Evolutionary conservation across 192 early-diverging fungal species (phyloP), one percentile per base, ranked within the genome.

Genomic region (Rhizoclosmatium globosum): DNA sequence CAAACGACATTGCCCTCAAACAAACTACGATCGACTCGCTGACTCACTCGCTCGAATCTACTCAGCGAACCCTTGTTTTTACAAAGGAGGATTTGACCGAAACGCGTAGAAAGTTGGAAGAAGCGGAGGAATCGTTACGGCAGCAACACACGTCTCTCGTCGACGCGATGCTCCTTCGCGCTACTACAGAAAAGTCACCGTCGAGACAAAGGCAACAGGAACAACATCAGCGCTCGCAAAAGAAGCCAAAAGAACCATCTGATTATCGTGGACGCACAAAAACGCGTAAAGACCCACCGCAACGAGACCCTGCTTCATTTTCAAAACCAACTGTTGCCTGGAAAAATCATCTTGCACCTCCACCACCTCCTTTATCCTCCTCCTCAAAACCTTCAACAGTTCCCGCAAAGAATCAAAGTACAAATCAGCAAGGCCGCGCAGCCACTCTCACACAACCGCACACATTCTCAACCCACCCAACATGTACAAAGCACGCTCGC

Each of bases 11-110:
- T 19, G 38, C 19, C 15, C 9, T 38, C 38, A 13, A 72, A 3
- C 11, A 50, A 58, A 38, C 13, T 7, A 58, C 71, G 15, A 50
- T 58, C n/a, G 71, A 69, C 19, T 69, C 67, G 17, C 67, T 69
- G 17, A 17, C 38, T 9, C 11, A 17, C 42, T 21, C 56, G 21
- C 71, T 72, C 56, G 71, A 72, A 23, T 38, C 15, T 6, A 7
- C 50, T 41, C 47, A n/a, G 39, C 47, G 41, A 7, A 56, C 17
- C 2, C n/a, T 42, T 0, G 6, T n/a, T n/a, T 15, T 17, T 41
- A 21, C 23, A 21, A 72, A 72, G 17, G 50, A 72, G 17, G n/a
- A 72, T 7, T 9, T 68, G 7, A 19, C 47, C 17, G 41, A 72
- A 41, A 31, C 21, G 1, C 13, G 41, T 7, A 50, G 41, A 58